These are phyloP conservation scores for Ascochyta rabiei DNA, from an alignment of 2,329 filamentous ascomycete species.

Conservation along the genomic window DNA sequence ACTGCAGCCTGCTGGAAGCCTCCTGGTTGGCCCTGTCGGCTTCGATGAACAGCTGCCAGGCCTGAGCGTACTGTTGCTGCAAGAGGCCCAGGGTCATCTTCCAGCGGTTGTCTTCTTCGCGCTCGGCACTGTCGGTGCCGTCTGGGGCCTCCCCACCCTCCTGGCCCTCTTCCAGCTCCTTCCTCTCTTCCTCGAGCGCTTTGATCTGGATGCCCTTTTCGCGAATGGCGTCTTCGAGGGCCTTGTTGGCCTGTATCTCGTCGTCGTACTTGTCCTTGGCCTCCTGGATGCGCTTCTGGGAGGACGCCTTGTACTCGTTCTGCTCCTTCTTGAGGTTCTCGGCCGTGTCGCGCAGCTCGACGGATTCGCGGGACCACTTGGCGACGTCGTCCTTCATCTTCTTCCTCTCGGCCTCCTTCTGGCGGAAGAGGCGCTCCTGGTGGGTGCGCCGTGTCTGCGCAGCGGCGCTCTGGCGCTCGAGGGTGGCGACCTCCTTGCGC, in stretches of 20 bases:
- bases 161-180: slow-evolving; percentile 56
- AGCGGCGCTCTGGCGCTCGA: slow-evolving; percentile 80
- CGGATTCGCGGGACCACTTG: slow-evolving; percentile 71
- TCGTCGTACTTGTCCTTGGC: slow-evolving; percentile 51
- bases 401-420: slow-evolving; percentile 70
- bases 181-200: slow-evolving; percentile 72
- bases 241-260: slow-evolving; percentile 58
- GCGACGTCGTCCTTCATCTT: slow-evolving; percentile 73
- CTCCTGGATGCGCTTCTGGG: slow-evolving; percentile 50
- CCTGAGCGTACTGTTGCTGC: slow-evolving; percentile 55
- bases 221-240: slow-evolving; percentile 74
- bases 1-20: slow-evolving; percentile 51
- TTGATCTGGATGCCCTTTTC: slow-evolving; percentile 75
- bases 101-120: slow-evolving; percentile 62
- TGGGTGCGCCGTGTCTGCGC: slow-evolving; percentile 80
- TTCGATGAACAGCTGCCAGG: slow-evolving; percentile 42
- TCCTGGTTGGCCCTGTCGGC: slow-evolving; percentile 49
- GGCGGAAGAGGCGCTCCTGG: slow-evolving; percentile 73
- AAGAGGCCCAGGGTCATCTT: slow-evolving; percentile 60
- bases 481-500: slow-evolving; percentile 77
- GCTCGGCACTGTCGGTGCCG: slow-evolving; percentile 49
- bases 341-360: slow-evolving; percentile 60
- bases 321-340: slow-evolving; percentile 54
- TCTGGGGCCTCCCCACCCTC: slow-evolving; percentile 49
- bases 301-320: slow-evolving; percentile 39